These are phyloP conservation scores for Coprinopsis cinerea DNA, from an alignment of 768 basidiomycete species.

Conservation along the genomic window DNA sequence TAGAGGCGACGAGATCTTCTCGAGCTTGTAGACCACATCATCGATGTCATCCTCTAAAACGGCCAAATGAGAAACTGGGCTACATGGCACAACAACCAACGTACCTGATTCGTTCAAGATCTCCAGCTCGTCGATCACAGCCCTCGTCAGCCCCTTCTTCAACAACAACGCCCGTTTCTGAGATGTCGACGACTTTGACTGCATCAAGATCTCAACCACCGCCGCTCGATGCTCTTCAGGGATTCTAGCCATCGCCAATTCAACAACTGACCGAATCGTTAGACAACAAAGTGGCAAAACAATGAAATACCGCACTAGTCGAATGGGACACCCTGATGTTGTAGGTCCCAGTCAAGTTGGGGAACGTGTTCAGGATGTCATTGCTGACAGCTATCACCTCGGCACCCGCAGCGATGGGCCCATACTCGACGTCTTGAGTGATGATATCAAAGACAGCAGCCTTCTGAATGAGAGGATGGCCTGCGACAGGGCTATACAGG, in stretches of 20 bases:
- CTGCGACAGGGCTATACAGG: constrained; percentile 49
- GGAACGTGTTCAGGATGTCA: constrained; percentile 66
- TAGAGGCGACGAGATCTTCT: constrained; percentile 54
- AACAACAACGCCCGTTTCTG: constrained; percentile 67
- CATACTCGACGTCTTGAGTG: constrained; percentile 59
- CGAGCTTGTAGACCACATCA: constrained; percentile 45
- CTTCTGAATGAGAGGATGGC: constrained; percentile 68
- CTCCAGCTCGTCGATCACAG: constrained; percentile 71
- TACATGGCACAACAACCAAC: constrained; percentile 12
- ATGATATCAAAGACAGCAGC: constrained; percentile 84
- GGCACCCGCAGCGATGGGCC: constrained; percentile 64
- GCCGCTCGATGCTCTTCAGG: constrained; percentile 48
- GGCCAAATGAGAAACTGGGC: background rate
- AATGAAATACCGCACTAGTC: constrained; percentile 41
- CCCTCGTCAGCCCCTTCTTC: constrained; percentile 64
- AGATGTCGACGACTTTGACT: constrained; percentile 55
- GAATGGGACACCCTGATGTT: constrained; percentile 80
- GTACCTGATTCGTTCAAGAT: constrained; percentile 56
- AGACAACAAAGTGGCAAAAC: background rate
- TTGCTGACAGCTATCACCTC: constrained; percentile 68
- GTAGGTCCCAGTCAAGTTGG: constrained; percentile 58
- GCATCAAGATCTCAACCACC: constrained; percentile 59
- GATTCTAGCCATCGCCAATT: constrained; percentile 55
- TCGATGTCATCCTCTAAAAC: constrained; percentile 58
- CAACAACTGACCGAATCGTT: constrained; percentile 47